These are phyloP conservation scores for Chytridium lagenaria DNA, from an alignment of 371 early-diverging fungal genomes.

Conservation along the genomic window DNA sequence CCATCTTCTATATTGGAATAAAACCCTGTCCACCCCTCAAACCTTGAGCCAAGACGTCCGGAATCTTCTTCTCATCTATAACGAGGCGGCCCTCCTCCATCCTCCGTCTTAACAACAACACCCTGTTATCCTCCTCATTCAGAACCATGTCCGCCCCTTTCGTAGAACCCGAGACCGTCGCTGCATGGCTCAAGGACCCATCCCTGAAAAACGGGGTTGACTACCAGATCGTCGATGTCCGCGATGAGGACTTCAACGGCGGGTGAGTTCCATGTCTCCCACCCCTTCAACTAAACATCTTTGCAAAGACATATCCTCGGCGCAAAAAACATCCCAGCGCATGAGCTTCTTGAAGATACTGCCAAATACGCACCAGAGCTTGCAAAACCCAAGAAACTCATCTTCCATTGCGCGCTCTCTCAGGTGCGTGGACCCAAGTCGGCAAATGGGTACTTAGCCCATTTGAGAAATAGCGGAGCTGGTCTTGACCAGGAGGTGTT, in stretches of 20 bases:
- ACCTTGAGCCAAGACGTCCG: too few species aligned
- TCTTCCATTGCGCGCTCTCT: conserved; percentile 87
- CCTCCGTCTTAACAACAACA: too few species aligned
- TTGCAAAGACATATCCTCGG: conserved; percentile 76
- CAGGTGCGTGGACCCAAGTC: conserved; percentile 82
- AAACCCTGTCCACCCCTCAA: too few species aligned
- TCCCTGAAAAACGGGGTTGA: conserved; percentile 47
- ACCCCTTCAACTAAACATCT: neutral
- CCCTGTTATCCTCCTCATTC: too few species aligned
- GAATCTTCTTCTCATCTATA: too few species aligned
- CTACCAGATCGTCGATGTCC: conserved; percentile 82
- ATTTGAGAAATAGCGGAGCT: conserved; percentile 47
- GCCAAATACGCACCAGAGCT: conserved; percentile 59
- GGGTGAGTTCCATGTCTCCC: conserved; percentile 8
- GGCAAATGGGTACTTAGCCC: conserved; percentile 74
- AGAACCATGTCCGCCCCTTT: conserved; percentile 2
- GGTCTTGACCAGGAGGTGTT: conserved; percentile 56
- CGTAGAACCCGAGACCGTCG: conserved; percentile 5
- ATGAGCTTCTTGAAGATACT: conserved; percentile 59
- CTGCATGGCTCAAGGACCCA: neutral
- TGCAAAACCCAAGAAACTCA: conserved; percentile 65
- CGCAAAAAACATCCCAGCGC: conserved; percentile 76
- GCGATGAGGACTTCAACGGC: conserved; percentile 73
- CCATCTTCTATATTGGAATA: too few species aligned
- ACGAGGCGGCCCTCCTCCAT: too few species aligned